Base-by-base conservation (phyloP, 345 rosid species). In the Eucalyptus leucophloia region DNA sequence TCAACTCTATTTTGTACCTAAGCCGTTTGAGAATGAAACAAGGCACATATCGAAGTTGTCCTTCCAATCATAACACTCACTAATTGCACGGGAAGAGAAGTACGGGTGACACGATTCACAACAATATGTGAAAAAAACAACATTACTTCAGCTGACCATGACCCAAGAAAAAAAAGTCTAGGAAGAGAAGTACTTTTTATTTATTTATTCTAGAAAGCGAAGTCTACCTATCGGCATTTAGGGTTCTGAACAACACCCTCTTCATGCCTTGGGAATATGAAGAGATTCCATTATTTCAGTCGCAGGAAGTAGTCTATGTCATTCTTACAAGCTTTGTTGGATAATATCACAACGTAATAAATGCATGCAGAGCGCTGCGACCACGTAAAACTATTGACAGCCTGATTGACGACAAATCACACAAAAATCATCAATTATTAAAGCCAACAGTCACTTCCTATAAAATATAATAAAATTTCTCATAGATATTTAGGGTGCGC, bases 191-290 rank as follows among this genome's bases (percentile, higher is more conserved):
- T 86, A 8, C 4, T 23, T 54, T 54, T 16, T 54, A 8, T 54
- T 54, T 54, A 4, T 87, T 88, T 96, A 96, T 51, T 51, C 21
- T 51, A 17, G 54, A 2, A 51, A 17, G 2, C 7, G 21, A 51
- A 17, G 54, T 51, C 21, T 51, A 51, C 54, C 95, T 95, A 89
- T 97, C 99, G 49, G 95, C 95, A 86, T 96, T 97, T 26, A 93
- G 87, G 15, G 99, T 96, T 92, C 95, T 94, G 89, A 96, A 97
- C 90, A 97, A 96, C 89, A 95, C 98, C 54, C 98, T 96, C 30
- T 92, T 94, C 47, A 95, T 94, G 51, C 99, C 90, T 89, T 94
- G 17, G 98, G 96, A 89, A 97, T 21, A 21, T 21, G 26, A 54
- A 54, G 26, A 54, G 60, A 21, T 5, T 54, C 60, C 60, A 54